Conservation (phyloP, 2,329 filamentous ascomycete species). For the Hypoxylon sp. region DNA sequence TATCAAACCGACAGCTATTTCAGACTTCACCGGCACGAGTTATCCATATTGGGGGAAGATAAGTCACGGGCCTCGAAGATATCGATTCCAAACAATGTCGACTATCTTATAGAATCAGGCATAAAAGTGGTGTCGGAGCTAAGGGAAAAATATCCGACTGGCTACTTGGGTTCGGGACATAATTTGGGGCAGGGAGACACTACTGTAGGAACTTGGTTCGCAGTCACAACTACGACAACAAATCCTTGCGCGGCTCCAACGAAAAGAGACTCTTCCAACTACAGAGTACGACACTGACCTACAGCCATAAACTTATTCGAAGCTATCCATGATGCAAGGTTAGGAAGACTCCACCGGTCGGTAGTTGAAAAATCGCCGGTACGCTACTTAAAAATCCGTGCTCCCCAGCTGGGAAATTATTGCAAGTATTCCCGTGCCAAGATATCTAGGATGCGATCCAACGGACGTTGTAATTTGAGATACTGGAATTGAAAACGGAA, state of each 20-base stretch:
- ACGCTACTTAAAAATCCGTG: constrained; percentile 22
- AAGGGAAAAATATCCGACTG: constrained; percentile 37
- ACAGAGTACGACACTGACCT: constrained; percentile 23
- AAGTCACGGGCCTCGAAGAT: background rate
- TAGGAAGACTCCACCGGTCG: constrained; percentile 34
- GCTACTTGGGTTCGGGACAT: constrained; percentile 12
- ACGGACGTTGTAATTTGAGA: constrained; percentile 41
- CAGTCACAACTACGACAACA: constrained; percentile 26
- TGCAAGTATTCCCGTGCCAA: constrained; percentile 45
- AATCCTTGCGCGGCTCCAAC: constrained; percentile 26
- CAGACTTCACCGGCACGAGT: background rate
- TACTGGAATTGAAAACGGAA: constrained; percentile 45
- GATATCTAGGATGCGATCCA: constrained; percentile 42
- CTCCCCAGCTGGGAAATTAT: constrained; percentile 40
- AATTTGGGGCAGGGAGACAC: constrained; percentile 15
- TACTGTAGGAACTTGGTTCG: constrained; percentile 28
- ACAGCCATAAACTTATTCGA: constrained; percentile 19
- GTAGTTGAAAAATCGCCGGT: constrained; percentile 34
- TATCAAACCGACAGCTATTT: background rate
- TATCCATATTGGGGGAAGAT: background rate
- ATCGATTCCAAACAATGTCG: background rate
- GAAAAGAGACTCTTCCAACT: constrained; percentile 23
- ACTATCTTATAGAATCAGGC: constrained; percentile 1
- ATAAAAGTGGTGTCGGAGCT: constrained; percentile 25
- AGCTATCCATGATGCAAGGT: constrained; percentile 14